Percentiles rank a stretch among this genome's conserved stretches.
These are phyloP conservation scores for Apiotrichum mycotoxinovorans DNA, from an alignment of 1,284 basidiomycete species.

Conservation along the genomic window DNA sequence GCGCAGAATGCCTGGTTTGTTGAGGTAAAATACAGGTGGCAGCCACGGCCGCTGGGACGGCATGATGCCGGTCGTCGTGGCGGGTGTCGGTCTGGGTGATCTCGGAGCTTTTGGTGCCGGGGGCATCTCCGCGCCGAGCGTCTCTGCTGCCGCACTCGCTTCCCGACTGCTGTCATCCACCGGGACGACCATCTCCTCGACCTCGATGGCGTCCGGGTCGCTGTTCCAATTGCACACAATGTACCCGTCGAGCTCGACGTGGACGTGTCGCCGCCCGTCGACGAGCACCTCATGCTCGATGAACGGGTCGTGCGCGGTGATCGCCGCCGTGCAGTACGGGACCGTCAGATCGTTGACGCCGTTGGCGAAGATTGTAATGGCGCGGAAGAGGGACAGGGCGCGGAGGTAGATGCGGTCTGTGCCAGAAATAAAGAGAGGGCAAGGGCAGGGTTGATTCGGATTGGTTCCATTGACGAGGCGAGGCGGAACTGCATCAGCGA, in stretches of 20 bases:
- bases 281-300: conserved; percentile 50
- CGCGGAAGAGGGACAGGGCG: conserved; percentile 65
- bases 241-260: conserved; percentile 55
- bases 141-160: neutral
- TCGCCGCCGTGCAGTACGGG: conserved; percentile 72
- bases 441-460: no score
- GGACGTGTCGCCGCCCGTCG: conserved; percentile 44
- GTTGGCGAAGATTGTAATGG: conserved; percentile 79
- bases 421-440: neutral
- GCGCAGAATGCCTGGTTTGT: conserved; percentile 29
- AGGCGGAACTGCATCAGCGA: no score
- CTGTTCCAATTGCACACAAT: conserved; percentile 20
- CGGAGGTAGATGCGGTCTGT: conserved; percentile 72
- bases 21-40: conserved; percentile 36
- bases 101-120: neutral
- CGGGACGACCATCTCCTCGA: conserved; percentile 16
- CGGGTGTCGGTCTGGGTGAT: conserved; percentile 3
- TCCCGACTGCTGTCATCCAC: neutral
- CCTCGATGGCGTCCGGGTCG: conserved; percentile 25
- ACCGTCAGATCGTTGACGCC: conserved; percentile 78
- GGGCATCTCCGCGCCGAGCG: neutral
- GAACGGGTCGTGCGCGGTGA: conserved; percentile 69
- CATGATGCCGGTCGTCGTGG: neutral
- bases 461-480: no score
- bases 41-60: conserved; percentile 18